phyloP scores from a whole-genome alignment of 768 basidiomycete genomes.

The Termitomyces sp. region DNA sequence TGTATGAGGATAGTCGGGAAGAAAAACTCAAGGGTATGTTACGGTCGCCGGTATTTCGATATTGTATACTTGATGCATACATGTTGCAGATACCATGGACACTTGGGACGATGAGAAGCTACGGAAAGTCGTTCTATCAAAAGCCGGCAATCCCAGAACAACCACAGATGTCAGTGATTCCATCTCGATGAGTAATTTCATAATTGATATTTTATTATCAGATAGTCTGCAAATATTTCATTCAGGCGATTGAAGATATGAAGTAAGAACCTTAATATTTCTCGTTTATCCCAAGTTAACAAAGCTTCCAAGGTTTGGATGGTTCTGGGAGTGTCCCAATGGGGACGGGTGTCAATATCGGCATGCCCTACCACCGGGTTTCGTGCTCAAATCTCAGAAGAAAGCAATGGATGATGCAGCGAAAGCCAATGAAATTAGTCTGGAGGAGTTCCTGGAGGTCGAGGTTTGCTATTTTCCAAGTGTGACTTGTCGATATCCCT shows the following conservation, averaged over 20 bases:
- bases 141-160: conserved; percentile 86
- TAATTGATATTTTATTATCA: conserved; percentile 21
- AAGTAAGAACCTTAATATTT: conserved; percentile 41
- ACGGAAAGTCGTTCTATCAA: conserved; percentile 77
- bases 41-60: background rate
- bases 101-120: conserved; percentile 96
- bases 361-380: conserved; percentile 94
- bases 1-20: conserved; percentile 86
- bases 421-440: conserved; percentile 80
- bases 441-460: conserved; percentile 97
- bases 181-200: background rate
- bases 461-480: conserved; percentile 52
- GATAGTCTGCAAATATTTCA: conserved; percentile 98
- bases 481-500: background rate
- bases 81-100: conserved; percentile 84
- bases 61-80: background rate
- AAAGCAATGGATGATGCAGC: conserved; percentile 90
- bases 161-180: conserved; percentile 73
- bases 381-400: conserved; percentile 89
- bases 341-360: conserved; percentile 89
- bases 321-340: conserved; percentile 96
- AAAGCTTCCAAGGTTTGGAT: conserved; percentile 57
- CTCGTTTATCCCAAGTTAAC: background rate
- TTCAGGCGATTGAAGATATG: conserved; percentile 90
- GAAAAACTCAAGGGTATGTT: conserved; percentile 67